A percentile compares a stretch with the other conserved stretches of the same genome.
Conservation (phyloP, 768 basidiomycete genomes). For the Kwoniella shandongensis region DNA sequence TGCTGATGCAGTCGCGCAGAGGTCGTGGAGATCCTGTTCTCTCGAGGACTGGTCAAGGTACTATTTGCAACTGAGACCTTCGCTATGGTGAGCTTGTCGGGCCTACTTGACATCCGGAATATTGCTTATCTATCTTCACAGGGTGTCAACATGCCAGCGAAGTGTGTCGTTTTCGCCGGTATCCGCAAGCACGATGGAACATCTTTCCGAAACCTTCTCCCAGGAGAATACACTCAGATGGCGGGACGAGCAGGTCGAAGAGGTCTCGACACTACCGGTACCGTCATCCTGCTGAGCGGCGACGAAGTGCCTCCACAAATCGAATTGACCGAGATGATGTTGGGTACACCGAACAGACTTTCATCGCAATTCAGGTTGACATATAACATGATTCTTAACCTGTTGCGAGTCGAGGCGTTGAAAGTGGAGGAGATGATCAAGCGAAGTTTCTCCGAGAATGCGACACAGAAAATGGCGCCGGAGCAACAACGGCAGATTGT, state of each 20-base stretch:
- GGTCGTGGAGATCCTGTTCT: conserved; percentile 95
- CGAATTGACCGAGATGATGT: conserved; percentile 80
- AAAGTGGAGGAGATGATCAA: conserved; percentile 99
- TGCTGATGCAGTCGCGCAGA: conserved; percentile 50
- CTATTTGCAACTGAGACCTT: conserved; percentile 99
- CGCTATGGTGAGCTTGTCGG: conserved; percentile 73
- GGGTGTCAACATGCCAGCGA: conserved; percentile 99
- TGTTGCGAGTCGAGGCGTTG: conserved; percentile 91
- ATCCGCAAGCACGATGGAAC: conserved; percentile 94
- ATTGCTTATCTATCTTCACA: conserved; percentile 48
- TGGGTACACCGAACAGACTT: conserved; percentile 87
- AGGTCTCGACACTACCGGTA: conserved; percentile 91
- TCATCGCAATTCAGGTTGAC: conserved; percentile 95
- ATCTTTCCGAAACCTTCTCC: conserved; percentile 64
- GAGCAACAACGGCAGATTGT: conserved; percentile 86
- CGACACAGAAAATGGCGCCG: conserved; percentile 84
- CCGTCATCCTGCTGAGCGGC: conserved; percentile 79
- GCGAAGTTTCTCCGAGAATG: conserved; percentile 96
- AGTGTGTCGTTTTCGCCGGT: conserved; percentile 92
- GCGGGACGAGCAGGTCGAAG: conserved; percentile 95
- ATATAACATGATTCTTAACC: conserved; percentile 98
- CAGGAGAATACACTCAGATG: conserved; percentile 94
- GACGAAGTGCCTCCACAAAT: conserved; percentile 83
- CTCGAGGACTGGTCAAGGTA: conserved; percentile 90
- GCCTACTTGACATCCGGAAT: background rate